Base-by-base conservation (phyloP, 208 protist species). In the Porcisia deanei region DNA sequence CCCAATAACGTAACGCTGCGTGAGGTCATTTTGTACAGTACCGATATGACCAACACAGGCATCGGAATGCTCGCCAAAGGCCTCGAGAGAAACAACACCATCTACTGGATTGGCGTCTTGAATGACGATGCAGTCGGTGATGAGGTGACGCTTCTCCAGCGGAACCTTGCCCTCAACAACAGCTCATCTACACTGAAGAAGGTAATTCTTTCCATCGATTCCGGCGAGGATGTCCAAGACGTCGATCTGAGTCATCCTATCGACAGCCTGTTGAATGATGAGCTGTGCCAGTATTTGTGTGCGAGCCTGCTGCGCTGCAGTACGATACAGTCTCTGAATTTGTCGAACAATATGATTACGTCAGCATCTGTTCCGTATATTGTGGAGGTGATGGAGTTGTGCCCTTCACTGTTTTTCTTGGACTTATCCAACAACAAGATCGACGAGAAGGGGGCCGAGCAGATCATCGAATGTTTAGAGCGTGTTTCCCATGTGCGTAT, bases 371-470 rank as follows among this genome's bases (percentile, higher is more conserved):
- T 88, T 47, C 83, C 87, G 14, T 91, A 85, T 75, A 73, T 97
- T 25, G 57, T 76, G 12, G 88, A 96, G 53, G 81, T 89, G 30
- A 69, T 97, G 45, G 82, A 91, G 34, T 52, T 80, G 39, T 94
- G 79, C 64, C 76, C 76, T 22, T 80, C 52, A 39, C 83, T 97
- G 3, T 77, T 34, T 25, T 76, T 52, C n/a, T 68, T 97, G 22
- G 83, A 95, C 68, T 70, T 97, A 9, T 86, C 86, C 22, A 30
- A 90, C 80, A 97, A 97, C 82, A 47, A 76, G 20, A 92, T 97
- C 49, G 85, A 93, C 76, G 90, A 87, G 60, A 54, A 55, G 4
- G 92, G 91, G 53, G 91, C 82, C 3, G 71, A 87, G 72, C 54
- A 83, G 63, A 70, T 95, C 74, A 76, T 89, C 39, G 53, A 39